Evolutionary conservation across 495 filamentous ascomycete genomes (phyloP).

Genomic region (Aspergillus diversus): DNA sequence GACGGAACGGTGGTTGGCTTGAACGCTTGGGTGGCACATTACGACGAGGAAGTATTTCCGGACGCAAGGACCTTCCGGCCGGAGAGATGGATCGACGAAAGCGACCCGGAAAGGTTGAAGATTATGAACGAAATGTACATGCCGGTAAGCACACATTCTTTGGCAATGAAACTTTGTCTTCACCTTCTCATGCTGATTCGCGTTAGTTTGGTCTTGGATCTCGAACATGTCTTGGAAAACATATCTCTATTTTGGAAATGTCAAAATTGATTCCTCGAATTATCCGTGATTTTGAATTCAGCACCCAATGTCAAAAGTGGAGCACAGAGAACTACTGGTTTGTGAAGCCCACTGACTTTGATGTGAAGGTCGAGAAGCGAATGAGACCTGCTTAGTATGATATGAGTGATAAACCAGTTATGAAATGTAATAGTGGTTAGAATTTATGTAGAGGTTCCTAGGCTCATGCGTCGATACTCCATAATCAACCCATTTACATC

Average conservation of each 20-base stretch:
- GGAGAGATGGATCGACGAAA: conserved; percentile 44
- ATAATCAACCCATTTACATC: conserved; percentile 38
- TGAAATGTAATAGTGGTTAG: background rate
- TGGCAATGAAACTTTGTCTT: background rate
- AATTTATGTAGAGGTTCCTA: conserved; percentile 20
- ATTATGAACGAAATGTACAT: conserved; percentile 50
- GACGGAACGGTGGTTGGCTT: conserved; percentile 55
- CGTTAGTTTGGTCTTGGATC: conserved; percentile 51
- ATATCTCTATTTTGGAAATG: conserved; percentile 53
- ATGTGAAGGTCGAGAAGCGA: conserved; percentile 27
- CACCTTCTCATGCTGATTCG: conserved; percentile 6
- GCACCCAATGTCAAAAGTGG: conserved; percentile 36
- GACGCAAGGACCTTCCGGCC: conserved; percentile 39
- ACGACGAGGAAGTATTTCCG: conserved; percentile 50
- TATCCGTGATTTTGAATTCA: conserved; percentile 47
- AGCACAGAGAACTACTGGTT: conserved; percentile 52
- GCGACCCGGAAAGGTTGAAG: conserved; percentile 33
- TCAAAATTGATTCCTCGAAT: conserved; percentile 52
- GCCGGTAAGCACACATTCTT: conserved; percentile 32
- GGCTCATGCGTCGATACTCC: conserved; percentile 34
- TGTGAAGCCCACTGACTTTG: conserved; percentile 46
- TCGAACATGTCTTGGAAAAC: conserved; percentile 51
- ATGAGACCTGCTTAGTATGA: background rate
- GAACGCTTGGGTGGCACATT: conserved; percentile 57
- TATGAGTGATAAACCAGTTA: background rate